These are phyloP conservation scores for Ambrosiella beaveri DNA, from an alignment of 2,329 filamentous ascomycete genomes.

Conservation along the genomic window DNA sequence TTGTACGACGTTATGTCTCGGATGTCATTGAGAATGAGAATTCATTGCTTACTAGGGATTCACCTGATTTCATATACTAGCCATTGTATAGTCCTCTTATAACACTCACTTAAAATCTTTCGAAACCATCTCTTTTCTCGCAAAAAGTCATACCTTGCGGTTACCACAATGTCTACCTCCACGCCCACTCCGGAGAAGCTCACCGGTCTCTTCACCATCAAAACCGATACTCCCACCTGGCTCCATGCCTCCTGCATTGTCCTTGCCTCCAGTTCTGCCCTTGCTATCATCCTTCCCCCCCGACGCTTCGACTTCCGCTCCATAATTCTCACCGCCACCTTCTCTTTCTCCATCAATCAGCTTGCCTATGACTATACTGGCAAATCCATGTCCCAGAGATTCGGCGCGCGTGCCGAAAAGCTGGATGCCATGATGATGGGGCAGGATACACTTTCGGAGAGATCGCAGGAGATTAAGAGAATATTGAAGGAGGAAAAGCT, in stretches of 20 bases:
- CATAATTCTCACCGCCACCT: constrained; percentile 30
- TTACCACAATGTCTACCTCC: not conserved
- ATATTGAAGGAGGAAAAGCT: constrained; percentile 30
- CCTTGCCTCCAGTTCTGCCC: constrained; percentile 29
- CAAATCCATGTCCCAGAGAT: constrained; percentile 31
- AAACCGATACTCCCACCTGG: constrained; percentile 18
- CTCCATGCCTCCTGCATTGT: constrained; percentile 32
- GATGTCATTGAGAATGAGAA: no score
- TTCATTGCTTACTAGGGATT: no score
- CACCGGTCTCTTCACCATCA: not conserved
- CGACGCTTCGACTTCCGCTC: constrained; percentile 34
- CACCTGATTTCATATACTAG: no score
- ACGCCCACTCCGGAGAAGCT: not conserved
- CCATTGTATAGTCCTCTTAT: no score
- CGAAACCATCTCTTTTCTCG: no score
- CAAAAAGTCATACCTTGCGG: no score
- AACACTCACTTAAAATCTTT: no score
- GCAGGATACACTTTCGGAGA: constrained; percentile 37
- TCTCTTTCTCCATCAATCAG: constrained; percentile 37
- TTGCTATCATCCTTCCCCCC: constrained; percentile 34
- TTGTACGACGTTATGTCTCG: no score
- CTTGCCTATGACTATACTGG: constrained; percentile 40
- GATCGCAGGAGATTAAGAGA: constrained; percentile 29
- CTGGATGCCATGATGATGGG: constrained; percentile 20
- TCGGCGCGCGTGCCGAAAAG: constrained; percentile 25